These are phyloP conservation scores for Tricholoma matsutake DNA, from an alignment of 768 basidiomycete genomes.

Conservation along the genomic window DNA sequence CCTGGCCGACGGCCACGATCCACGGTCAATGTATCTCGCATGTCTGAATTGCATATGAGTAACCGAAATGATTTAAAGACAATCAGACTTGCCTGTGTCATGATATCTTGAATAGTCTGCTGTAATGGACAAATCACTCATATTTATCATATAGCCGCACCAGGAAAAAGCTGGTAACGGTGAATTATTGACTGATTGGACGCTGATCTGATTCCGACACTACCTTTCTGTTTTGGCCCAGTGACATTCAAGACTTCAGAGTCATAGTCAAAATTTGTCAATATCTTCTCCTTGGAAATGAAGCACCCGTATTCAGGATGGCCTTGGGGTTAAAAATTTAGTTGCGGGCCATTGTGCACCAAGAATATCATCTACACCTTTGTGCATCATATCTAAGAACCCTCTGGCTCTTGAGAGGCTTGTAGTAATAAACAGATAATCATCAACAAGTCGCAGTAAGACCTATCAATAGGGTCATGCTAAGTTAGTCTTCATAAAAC, in stretches of 20 bases:
- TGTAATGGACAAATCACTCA: conserved; percentile 70
- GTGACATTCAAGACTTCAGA: conserved; percentile 51
- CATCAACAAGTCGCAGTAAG: conserved; percentile 87
- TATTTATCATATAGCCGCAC: conserved; percentile 86
- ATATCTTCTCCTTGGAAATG: conserved; percentile 84
- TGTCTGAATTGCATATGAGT: conserved; percentile 29
- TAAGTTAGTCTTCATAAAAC: neutral
- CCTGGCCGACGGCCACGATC: conserved; percentile 65
- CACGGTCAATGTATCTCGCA: conserved; percentile 69
- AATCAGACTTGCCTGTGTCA: conserved; percentile 46
- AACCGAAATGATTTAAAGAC: neutral
- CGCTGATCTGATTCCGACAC: neutral
- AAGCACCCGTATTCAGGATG: conserved; percentile 95
- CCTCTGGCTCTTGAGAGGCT: conserved; percentile 50
- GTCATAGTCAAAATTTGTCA: conserved; percentile 79
- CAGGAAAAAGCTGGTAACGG: conserved; percentile 74
- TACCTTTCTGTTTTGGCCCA: conserved; percentile 43
- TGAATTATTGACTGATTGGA: neutral
- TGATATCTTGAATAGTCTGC: conserved; percentile 75
- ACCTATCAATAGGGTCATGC: conserved; percentile 41
- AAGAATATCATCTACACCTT: conserved; percentile 40
- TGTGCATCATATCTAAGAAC: conserved; percentile 76
- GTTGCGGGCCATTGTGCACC: neutral
- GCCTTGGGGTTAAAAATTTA: conserved; percentile 42
- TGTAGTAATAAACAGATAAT: conserved; percentile 88